Base-by-base conservation (phyloP, 2,329 filamentous ascomycete genomes). In the Nemania sp. region DNA sequence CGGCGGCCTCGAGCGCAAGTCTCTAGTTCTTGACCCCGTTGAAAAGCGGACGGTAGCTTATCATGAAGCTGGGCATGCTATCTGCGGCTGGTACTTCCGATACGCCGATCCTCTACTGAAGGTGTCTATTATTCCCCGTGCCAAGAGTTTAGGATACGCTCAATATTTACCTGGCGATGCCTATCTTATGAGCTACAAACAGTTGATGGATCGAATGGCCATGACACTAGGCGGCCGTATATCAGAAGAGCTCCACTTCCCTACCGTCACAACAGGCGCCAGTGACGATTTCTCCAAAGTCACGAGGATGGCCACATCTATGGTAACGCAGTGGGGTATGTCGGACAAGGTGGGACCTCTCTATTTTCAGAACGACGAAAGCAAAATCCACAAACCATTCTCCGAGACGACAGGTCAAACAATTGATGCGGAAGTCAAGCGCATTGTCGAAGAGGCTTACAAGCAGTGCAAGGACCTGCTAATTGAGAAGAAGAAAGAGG, bases 281-380 rank as follows among this genome's bases (percentile, higher is more conserved):
- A 94, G 91, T 62, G 96, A 98, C 79, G 96, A 99, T 79, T 99
- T 99, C 88, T 95, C 96, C 82, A 99, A 99, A 83, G 96, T 98
- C 47, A 98, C 96, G 2, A 89, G 90, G 64, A 95, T 98, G 92
- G 97, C 96, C 3, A 97, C 93, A 20, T 91, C 92, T 70, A 99
- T 99, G 96, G 96, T 99, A 32, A 99, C 95, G n/a, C 93, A 97
- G 80, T 99, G 94, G 91, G 96, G 96, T 73, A 99, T 99, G 96
- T 97, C 92, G 47, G 89, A 93, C 73, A 97, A 97, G 83, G 91
- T 99, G 54, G 95, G 95, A 32, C 94, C 94, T 72, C 86, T 99
- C 70, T 92, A 97, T 85, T 99, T 95, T 80, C 92, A 96, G 75
- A 92, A 93, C 78, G 87, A 93, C 76, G 88, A 92, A 71, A 92